These are phyloP conservation scores for Dentipellis sp. DNA, from an alignment of 768 basidiomycete species.

Conservation along the genomic window DNA sequence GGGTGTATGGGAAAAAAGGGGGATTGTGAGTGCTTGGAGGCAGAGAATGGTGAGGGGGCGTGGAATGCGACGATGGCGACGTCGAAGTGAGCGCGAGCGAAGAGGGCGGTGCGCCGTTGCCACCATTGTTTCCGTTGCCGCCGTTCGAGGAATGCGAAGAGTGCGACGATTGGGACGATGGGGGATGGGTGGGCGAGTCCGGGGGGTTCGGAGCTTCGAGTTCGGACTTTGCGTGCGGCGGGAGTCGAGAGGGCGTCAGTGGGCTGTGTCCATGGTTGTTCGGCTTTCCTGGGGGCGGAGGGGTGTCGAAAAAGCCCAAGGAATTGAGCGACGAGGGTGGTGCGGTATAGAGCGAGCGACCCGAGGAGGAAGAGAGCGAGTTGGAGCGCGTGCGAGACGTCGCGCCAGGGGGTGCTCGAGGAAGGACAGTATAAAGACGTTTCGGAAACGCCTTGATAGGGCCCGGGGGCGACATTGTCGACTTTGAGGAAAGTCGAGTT, in stretches of 20 bases:
- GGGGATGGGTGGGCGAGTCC: slow-evolving; percentile 7
- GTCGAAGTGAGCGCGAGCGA: slow-evolving; percentile 34
- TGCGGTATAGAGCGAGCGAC: slow-evolving; percentile 33
- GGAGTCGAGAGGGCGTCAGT: slow-evolving; percentile 33
- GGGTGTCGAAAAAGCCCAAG: slow-evolving; percentile 33
- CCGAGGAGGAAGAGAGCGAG: slow-evolving; percentile 23
- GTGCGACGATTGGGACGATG: not conserved
- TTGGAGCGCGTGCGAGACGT: slow-evolving; percentile 32
- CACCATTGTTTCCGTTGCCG: slow-evolving; percentile 21
- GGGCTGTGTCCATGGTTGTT: slow-evolving; percentile 19
- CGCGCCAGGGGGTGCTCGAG: slow-evolving; percentile 22
- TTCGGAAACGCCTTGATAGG: slow-evolving; percentile 41
- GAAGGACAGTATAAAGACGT: slow-evolving; percentile 37
- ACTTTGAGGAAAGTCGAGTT: not conserved
- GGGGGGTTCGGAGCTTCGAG: slow-evolving; percentile 26
- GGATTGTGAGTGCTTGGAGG: slow-evolving; percentile 25
- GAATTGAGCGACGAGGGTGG: slow-evolving; percentile 20
- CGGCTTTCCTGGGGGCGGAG: slow-evolving; percentile 21
- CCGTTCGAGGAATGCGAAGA: not conserved
- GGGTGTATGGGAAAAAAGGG: slow-evolving; percentile 22
- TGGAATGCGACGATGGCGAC: not conserved
- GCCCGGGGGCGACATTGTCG: slow-evolving; percentile 26
- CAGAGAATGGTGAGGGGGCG: slow-evolving; percentile 1
- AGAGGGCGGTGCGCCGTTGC: slow-evolving; percentile 25
- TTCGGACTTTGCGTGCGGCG: slow-evolving; percentile 38